Evolutionary conservation across 768 basidiomycete species (phyloP), one percentile per base, ranked within the genome.

Genomic region (Rhodotorula babjevae): DNA sequence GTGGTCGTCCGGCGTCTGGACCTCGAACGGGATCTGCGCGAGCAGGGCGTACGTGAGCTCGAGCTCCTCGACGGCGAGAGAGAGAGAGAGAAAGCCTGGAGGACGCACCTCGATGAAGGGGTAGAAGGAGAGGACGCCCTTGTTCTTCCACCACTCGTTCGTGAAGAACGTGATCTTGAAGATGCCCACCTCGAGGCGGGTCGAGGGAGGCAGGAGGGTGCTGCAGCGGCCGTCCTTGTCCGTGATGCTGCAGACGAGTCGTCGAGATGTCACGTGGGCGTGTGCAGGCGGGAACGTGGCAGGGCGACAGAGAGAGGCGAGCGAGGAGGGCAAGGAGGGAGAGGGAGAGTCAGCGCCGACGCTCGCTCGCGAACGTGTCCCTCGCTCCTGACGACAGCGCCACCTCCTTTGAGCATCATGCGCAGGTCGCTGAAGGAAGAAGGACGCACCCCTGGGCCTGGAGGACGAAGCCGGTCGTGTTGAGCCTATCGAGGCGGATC

Each of bases 141-240:
- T 60, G 4, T 58, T 53, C 6, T 64, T 65, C n/a, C 77, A 80
- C 67, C 77, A 80, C 46, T 76, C 71, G 42, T 67, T 66, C 0
- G 78, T 78, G 70, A 77, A 75, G 59, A 80, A 80, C 31, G 76
- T 78, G 69, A 80, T 77, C 60, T 78, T 80, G 76, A 73, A 80
- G 66, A 80, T 74, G 52, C 73, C 77, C 19, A 73, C 49, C 8
- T 77, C 69, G 19, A 78, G 57, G 16, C 64, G 55, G 0, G 76
- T 64, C 5, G 61, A 60, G 2, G 76, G 46, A 4, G 69, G 44
- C 9, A 80, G 65, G 27, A 80, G 73, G 2, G 50, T 59, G n/a
- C 56, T 66, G 63, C 77, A 78, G 4, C 80, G 72, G 4, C 80
- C 80, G 68, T 80, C 79, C 8, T 62, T 49, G 69, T 80, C 80